These are phyloP conservation scores for Astrothelium subdiscretum DNA, from an alignment of 495 filamentous ascomycete species.

Conservation along the genomic window DNA sequence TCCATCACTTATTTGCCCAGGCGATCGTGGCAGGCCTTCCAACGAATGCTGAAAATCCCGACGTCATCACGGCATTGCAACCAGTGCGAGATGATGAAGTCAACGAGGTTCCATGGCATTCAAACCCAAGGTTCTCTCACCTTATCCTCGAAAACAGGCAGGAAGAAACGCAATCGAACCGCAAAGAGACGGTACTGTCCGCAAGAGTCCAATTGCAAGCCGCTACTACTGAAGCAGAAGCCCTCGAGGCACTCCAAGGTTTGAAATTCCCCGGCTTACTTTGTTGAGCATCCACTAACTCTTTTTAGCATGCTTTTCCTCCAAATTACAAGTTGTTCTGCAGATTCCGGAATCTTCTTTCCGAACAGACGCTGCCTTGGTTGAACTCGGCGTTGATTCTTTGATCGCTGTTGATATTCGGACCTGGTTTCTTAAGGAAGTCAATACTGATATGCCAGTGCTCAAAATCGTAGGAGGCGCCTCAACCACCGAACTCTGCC, in stretches of 20 bases:
- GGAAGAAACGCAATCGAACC: background rate
- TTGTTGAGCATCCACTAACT: background rate
- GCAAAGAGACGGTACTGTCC: background rate
- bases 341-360: background rate
- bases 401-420: background rate
- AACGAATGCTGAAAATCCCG: background rate
- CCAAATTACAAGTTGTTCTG: background rate
- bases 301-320: background rate
- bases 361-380: background rate
- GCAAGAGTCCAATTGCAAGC: background rate
- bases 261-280: background rate
- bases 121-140: background rate
- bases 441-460: background rate
- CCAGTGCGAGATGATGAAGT: background rate
- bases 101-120: background rate
- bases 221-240: background rate
- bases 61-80: background rate
- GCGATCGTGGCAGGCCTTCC: background rate
- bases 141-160: background rate
- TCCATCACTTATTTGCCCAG: background rate
- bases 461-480: background rate
- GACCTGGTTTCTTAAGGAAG: background rate
- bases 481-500: background rate
- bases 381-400: constrained; percentile 1
- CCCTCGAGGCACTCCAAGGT: background rate